phyloP scores from a whole-genome alignment of 139 green algal species.

The Desmodesmus armatus region DNA sequence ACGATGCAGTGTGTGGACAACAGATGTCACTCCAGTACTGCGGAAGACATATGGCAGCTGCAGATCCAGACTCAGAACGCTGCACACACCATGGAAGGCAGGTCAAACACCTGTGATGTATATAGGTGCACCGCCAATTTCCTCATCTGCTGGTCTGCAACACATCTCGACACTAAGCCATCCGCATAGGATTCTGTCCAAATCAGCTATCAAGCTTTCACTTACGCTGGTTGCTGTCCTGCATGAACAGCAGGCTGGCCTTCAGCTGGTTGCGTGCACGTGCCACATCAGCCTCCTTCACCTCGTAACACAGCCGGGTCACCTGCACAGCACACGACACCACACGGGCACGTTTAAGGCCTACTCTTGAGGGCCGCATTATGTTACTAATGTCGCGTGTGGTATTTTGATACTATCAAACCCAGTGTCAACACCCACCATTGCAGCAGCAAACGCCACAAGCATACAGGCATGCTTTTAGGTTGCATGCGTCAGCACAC shows the following conservation, averaged over 20 bases:
- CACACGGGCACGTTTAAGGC: conserved; percentile 73
- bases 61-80: background rate
- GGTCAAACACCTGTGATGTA: background rate
- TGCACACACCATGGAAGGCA: background rate
- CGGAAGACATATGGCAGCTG: too few relatives aligned
- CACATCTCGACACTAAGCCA: background rate
- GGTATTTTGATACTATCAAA: background rate
- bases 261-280: conserved; percentile 98
- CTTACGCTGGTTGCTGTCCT: conserved; percentile 71
- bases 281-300: conserved; percentile 86
- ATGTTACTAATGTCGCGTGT: conserved; percentile 55
- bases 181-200: background rate
- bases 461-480: too few relatives aligned
- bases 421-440: too few relatives aligned
- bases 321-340: too few relatives aligned
- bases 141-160: background rate
- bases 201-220: background rate
- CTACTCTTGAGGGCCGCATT: too few relatives aligned
- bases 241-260: conserved; percentile 76
- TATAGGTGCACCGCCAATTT: background rate
- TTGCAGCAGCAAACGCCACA: too few relatives aligned
- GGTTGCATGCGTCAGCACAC: too few relatives aligned
- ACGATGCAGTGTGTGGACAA: too few relatives aligned
- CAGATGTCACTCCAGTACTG: too few relatives aligned
- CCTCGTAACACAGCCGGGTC: conserved; percentile 91